Base-by-base conservation (phyloP, 306 rosid genomes). In the Biancaea sappan region DNA sequence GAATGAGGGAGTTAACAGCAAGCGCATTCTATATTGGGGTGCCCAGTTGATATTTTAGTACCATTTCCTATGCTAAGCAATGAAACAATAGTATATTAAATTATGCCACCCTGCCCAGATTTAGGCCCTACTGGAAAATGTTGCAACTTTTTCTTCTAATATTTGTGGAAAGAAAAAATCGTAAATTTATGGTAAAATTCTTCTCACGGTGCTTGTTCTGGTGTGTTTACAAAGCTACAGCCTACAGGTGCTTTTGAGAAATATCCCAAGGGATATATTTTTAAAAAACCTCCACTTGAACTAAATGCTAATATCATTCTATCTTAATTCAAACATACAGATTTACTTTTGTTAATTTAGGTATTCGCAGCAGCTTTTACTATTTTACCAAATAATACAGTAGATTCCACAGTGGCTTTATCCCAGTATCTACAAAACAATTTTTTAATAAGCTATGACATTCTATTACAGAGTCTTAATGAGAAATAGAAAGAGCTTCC, bases 1-100 rank as follows among this genome's bases (percentile, higher is more conserved):
- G 53, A 66, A 74, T 58, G 47, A 47, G 22, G 24, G 11, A 12
- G 26, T 57, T 29, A 51, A 66, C 38, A 25, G 69, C 63, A 53
- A 22, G 28, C 16, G 48, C 66, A 54, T n/a, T 56, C 31, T 15
- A 18, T 16, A 56, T 47, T 67, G 62, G 71, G 31, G 53, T 50
- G 48, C 68, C 18, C 11, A 52, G 69, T 41, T 46, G 34, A 51
- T 69, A 69, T 10, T 46, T 11, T 51, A 1, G 5, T n/a, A 18
- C 71, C 24, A 6, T 8, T 28, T 24, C 8, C 26, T 60, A 18
- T 15, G 35, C 16, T 38, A 47, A 47, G 37, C 48, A 66, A 48
- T 73, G 12, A 12, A 28, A 32, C 47, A 44, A 19, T 22, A 46
- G 34, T 38, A 25, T 54, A 38, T 6, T 35, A 51, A 64, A 28